Evolutionary conservation across 2,329 filamentous ascomycete species (phyloP).

Genomic region (Talaromyces sp.): DNA sequence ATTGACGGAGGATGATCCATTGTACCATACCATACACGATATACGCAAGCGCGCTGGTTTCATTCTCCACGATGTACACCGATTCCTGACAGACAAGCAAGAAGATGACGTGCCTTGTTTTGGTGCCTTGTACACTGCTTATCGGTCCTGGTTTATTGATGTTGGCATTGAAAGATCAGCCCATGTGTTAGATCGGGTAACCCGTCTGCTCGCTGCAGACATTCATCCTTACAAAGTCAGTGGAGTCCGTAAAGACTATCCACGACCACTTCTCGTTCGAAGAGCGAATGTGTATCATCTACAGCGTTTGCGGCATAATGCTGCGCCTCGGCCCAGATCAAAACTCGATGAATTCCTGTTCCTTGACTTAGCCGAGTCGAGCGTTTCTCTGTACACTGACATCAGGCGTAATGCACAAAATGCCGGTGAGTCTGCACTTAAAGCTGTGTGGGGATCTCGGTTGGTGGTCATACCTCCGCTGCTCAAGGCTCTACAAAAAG

Average conservation of each 20-base stretch:
- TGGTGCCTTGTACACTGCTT: conserved; percentile 85
- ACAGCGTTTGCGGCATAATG: conserved; percentile 89
- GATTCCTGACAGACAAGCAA: conserved; percentile 76
- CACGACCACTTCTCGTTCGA: conserved; percentile 84
- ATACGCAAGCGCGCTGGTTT: conserved; percentile 76
- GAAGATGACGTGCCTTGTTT: conserved; percentile 97
- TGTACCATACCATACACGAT: conserved; percentile 74
- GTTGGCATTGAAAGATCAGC: conserved; percentile 95
- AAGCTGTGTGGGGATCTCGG: conserved; percentile 81
- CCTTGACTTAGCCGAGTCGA: conserved; percentile 82
- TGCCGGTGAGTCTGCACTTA: conserved; percentile 87
- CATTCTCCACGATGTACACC: conserved; percentile 77
- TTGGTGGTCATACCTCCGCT: conserved; percentile 87
- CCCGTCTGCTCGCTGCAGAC: conserved; percentile 78
- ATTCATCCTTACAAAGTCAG: conserved; percentile 92
- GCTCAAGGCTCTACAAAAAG: conserved; percentile 70
- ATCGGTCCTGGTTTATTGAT: conserved; percentile 94
- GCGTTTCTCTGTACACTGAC: conserved; percentile 87
- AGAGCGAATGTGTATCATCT: conserved; percentile 93
- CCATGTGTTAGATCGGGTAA: conserved; percentile 83
- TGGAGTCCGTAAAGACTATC: conserved; percentile 86
- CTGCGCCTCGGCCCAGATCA: conserved; percentile 79
- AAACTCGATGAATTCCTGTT: conserved; percentile 83
- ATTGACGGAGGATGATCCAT: conserved; percentile 58
- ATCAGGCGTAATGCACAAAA: conserved; percentile 91